phyloP scores from a whole-genome alignment of 2,329 filamentous ascomycete genomes.

The Stromatinia cepivora region DNA sequence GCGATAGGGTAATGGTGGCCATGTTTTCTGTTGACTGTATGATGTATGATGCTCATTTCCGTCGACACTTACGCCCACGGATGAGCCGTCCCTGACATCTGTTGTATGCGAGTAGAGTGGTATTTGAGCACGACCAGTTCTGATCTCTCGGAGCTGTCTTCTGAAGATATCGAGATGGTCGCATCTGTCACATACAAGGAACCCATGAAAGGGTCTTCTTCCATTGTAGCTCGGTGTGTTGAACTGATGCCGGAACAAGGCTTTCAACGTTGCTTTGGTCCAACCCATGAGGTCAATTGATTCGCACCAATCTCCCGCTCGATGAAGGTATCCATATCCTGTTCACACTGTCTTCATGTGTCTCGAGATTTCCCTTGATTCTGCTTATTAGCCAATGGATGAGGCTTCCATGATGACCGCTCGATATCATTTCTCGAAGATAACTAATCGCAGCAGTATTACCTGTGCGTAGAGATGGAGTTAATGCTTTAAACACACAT shows the following conservation, averaged over 20 bases:
- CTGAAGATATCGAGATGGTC: not conserved
- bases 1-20: constrained; percentile 5
- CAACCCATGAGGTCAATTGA: not conserved
- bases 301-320: constrained; percentile 7
- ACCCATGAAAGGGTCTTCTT: not conserved
- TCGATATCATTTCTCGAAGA: not conserved
- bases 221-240: not conserved
- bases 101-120: not conserved
- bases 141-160: constrained; percentile 8
- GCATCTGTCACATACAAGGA: constrained; percentile 2
- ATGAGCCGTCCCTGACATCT: not conserved
- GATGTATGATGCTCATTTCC: not conserved
- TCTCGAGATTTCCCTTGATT: not conserved
- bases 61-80: too few relatives aligned
- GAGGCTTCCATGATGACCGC: not conserved
- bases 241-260: not conserved
- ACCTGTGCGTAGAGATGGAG: not conserved
- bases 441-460: not conserved
- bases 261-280: not conserved
- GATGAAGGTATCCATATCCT: constrained; percentile 8
- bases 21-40: not conserved
- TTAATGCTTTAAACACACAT: not conserved
- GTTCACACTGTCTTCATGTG: not conserved
- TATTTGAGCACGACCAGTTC: not conserved
- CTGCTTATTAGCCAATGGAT: constrained; percentile 8